These are phyloP conservation scores for Vigna hirtella DNA, from an alignment of 306 rosid genomes.

Conservation along the genomic window DNA sequence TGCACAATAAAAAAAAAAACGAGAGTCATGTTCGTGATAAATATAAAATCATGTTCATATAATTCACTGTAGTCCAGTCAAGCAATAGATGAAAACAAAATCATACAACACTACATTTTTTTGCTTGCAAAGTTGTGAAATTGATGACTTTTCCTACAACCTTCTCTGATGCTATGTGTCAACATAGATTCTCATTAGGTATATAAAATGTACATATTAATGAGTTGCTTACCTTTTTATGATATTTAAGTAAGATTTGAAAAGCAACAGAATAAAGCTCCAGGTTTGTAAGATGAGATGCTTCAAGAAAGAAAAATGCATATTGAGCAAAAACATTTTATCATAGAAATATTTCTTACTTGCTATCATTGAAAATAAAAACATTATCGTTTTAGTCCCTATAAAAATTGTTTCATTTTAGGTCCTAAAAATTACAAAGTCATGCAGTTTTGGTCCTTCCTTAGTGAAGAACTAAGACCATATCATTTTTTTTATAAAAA, in stretches of 20 bases:
- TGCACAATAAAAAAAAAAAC: conserved; percentile 53
- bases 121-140: conserved; percentile 33
- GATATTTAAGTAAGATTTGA: conserved; percentile 4
- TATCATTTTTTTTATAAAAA: too few species aligned
- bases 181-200: conserved; percentile 9
- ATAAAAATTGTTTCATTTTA: too few species aligned
- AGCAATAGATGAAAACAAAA: conserved; percentile 27
- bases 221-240: background rate
- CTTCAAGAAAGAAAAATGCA: conserved; percentile 2
- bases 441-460: too few species aligned
- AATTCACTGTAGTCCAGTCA: conserved; percentile 6
- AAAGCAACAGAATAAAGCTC: conserved; percentile 30
- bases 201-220: conserved; percentile 14
- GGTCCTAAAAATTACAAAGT: too few species aligned
- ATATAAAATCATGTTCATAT: conserved; percentile 25
- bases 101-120: conserved; percentile 6
- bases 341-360: conserved; percentile 1
- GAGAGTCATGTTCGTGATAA: conserved; percentile 29
- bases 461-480: too few species aligned
- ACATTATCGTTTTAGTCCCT: too few species aligned
- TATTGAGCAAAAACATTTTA: conserved; percentile 23
- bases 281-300: conserved; percentile 6
- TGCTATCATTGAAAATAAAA: too few species aligned
- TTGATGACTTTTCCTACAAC: conserved; percentile 19
- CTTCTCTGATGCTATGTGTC: conserved; percentile 7